Evolutionary conservation across 164 flowering plant species (phyloP).

Genomic region (Amborella trichopoda): DNA sequence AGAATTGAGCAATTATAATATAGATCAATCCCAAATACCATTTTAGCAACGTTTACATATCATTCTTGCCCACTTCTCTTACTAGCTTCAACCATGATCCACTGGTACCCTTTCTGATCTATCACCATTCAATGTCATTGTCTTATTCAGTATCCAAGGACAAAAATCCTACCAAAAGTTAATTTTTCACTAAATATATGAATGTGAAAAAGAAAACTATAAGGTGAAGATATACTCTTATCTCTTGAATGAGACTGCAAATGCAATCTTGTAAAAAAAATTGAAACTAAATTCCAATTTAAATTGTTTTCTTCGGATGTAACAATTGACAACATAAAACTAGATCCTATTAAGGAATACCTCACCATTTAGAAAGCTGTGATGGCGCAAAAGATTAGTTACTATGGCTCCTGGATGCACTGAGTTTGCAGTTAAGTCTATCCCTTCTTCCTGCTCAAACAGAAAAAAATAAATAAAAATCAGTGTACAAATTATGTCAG

Average conservation of each 20-base stretch:
- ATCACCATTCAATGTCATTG: too few species aligned
- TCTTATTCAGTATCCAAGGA: too few species aligned
- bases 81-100: too few species aligned
- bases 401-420: slow-evolving; percentile 42
- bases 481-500: too few species aligned
- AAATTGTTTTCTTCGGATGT: not conserved
- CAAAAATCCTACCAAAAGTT: too few species aligned
- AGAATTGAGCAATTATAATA: too few species aligned
- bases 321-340: not conserved
- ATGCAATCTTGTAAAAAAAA: not conserved
- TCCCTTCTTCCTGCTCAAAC: slow-evolving; percentile 47
- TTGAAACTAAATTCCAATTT: not conserved
- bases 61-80: too few species aligned
- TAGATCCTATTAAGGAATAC: not conserved
- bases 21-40: too few species aligned
- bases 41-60: too few species aligned
- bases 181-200: not conserved
- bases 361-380: slow-evolving; percentile 25
- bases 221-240: not conserved
- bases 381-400: slow-evolving; percentile 33
- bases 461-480: not conserved
- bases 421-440: slow-evolving; percentile 35
- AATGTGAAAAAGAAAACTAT: not conserved
- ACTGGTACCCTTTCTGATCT: too few species aligned
- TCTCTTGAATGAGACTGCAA: not conserved